Evolutionary conservation across 1,284 basidiomycete species (phyloP).

Genomic region (Sanghuangporus sanghuang): DNA sequence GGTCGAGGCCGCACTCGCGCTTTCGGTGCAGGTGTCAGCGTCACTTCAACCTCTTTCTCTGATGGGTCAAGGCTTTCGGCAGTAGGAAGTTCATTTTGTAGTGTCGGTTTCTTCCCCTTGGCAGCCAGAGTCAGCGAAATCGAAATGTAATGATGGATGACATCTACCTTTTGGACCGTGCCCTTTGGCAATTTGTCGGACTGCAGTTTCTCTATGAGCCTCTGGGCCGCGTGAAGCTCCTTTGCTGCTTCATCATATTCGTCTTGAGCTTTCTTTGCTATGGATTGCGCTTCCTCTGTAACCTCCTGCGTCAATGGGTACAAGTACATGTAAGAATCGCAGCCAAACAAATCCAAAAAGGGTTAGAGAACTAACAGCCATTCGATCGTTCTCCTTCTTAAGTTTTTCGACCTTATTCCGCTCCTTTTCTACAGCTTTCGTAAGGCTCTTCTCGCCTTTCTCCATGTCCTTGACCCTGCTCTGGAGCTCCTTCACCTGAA

Average conservation of each 20-base stretch:
- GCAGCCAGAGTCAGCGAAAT: neutral
- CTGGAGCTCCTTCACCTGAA: conserved; percentile 45
- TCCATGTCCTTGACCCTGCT: conserved; percentile 38
- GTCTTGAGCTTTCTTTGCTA: conserved; percentile 20
- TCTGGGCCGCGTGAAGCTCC: conserved; percentile 23
- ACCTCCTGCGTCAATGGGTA: conserved; percentile 15
- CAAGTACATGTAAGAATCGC: neutral
- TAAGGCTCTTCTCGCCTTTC: conserved; percentile 24
- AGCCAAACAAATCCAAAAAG: neutral
- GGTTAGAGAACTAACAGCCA: conserved; percentile 5
- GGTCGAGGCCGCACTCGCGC: conserved; percentile 1
- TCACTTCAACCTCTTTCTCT: conserved; percentile 14
- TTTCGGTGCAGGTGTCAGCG: conserved; percentile 9
- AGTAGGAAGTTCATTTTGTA: neutral
- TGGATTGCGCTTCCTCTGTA: conserved; percentile 18
- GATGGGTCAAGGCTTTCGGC: neutral
- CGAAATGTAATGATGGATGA: neutral
- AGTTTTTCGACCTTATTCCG: conserved; percentile 39
- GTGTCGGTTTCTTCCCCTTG: neutral
- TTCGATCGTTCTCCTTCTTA: conserved; percentile 28
- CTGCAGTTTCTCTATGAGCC: conserved; percentile 13
- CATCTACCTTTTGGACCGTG: neutral
- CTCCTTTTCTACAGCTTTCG: conserved; percentile 34
- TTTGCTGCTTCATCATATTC: conserved; percentile 24
- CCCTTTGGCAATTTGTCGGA: neutral